Conservation (phyloP, 1,284 basidiomycete genomes). For the Fomitopsis schrenkii region DNA sequence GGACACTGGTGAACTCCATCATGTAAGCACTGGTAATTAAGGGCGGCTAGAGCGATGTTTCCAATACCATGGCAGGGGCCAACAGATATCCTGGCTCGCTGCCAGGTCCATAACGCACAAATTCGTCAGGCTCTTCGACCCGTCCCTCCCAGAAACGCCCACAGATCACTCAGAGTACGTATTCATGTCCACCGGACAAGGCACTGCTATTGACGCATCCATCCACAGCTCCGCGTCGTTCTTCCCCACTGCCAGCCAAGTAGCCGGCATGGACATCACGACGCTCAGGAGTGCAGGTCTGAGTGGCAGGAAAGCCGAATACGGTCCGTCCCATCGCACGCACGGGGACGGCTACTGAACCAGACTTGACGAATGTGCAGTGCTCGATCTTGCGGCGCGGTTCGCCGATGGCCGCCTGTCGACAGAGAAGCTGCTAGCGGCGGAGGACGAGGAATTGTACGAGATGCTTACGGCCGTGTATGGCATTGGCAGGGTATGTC, state of each 20-base stretch:
- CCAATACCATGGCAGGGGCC: conserved; percentile 44
- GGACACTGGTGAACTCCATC: conserved; percentile 52
- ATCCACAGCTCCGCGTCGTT: conserved; percentile 27
- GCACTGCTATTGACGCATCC: background rate
- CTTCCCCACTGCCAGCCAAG: conserved; percentile 72
- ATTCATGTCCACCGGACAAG: conserved; percentile 5
- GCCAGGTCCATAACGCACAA: conserved; percentile 83
- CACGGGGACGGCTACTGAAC: background rate
- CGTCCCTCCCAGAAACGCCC: conserved; percentile 65
- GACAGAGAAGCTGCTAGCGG: conserved; percentile 64
- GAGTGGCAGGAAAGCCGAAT: conserved; percentile 82
- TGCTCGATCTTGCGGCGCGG: conserved; percentile 71
- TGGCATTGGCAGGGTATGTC: conserved; percentile 72
- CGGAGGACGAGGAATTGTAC: conserved; percentile 71
- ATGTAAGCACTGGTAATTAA: conserved; percentile 38
- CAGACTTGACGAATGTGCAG: conserved; percentile 32
- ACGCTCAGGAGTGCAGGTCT: conserved; percentile 70
- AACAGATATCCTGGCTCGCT: conserved; percentile 91
- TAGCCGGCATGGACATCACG: conserved; percentile 53
- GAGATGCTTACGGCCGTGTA: conserved; percentile 74
- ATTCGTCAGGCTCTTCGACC: conserved; percentile 75
- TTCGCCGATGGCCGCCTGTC: conserved; percentile 78
- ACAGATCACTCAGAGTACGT: conserved; percentile 33
- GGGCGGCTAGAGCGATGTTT: background rate
- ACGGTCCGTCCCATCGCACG: conserved; percentile 46